Base-by-base conservation (phyloP, 2,329 filamentous ascomycete species). In the Pseudogymnoascus sp. region DNA sequence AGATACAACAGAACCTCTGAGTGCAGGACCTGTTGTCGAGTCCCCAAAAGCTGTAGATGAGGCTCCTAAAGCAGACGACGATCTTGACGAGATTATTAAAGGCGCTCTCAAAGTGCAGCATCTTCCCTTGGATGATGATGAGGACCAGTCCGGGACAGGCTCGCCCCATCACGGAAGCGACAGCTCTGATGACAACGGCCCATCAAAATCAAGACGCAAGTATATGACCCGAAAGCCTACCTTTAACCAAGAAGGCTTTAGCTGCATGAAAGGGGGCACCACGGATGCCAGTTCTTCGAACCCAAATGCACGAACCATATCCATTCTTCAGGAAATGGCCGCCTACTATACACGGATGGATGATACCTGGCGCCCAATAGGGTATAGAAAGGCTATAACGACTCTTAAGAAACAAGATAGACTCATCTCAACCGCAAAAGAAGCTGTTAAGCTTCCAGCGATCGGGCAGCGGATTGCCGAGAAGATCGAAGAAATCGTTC, bases 401-500 rank as follows among this genome's bases (percentile, higher is more conserved):
- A 88, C 85, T 2, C 79, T 97, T 11, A 85, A 85, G 50, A 86
- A 84, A 59, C 88, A 93, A 66, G 72, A 77, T 0, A 71, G 70
- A 19, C 87, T 85, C 71, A 83, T 97, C 64, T 78, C 75, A 3
- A 93, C 88, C 0, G 86, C 83, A 64, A 81, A 86, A 60, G 82
- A 96, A 73, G 93, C 93, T 0, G 76, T 82, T 10, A 74, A 76
- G 1, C 79, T 97, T 0, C 85, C 86, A 0, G 83, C 81, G 64
- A 86, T 97, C 36, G 93, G 93, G 7, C 70, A 79, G 10, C 83
- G 90, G 1, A 78, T 97, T 1, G 92, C 92, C 0, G 79, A 83
- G 26, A 96, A 96, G 74, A 95, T 97, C 67, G 90, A 95, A 70
- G 93, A 97, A 72, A 96, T 97, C 47, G 90, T 86, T 1, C 80